Percentiles rank a stretch among this genome's conserved stretches.
phyloP scores from a whole-genome alignment of 78 protist genomes.

The Dictyostelium purpureum region DNA sequence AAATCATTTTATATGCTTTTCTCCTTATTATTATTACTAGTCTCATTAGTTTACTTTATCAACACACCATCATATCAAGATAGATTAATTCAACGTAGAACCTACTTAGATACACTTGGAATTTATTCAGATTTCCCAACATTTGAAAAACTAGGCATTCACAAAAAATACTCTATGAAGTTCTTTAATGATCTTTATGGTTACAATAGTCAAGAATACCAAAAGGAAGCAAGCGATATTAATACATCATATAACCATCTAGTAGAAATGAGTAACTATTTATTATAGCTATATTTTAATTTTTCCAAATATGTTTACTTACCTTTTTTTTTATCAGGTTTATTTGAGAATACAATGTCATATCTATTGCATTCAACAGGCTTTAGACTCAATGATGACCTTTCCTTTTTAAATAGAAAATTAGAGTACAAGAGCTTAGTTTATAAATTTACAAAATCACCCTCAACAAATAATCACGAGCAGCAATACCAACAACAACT shows the following conservation, averaged over 20 bases:
- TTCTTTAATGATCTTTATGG: neutral
- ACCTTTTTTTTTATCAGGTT: too few relatives aligned
- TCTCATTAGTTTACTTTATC: neutral
- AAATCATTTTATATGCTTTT: too few relatives aligned
- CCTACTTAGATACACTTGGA: neutral
- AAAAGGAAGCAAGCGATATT: neutral
- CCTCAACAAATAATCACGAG: too few relatives aligned
- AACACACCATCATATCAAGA: neutral
- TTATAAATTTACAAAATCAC: too few relatives aligned
- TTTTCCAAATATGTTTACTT: too few relatives aligned
- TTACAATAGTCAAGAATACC: neutral
- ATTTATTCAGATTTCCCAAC: slow-evolving; percentile 3
- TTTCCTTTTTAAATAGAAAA: too few relatives aligned
- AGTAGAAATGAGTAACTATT: neutral
- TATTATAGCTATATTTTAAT: too few relatives aligned
- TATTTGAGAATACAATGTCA: too few relatives aligned
- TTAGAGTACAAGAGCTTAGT: too few relatives aligned
- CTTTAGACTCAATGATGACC: too few relatives aligned
- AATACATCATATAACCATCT: neutral
- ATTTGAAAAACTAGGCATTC: neutral
- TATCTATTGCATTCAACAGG: too few relatives aligned
- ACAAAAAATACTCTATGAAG: neutral
- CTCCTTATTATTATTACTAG: neutral
- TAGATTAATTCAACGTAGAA: neutral
- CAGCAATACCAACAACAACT: too few relatives aligned